phyloP scores from a whole-genome alignment of 371 early-diverging fungal genomes.

The Saksenaea vasiformis region DNA sequence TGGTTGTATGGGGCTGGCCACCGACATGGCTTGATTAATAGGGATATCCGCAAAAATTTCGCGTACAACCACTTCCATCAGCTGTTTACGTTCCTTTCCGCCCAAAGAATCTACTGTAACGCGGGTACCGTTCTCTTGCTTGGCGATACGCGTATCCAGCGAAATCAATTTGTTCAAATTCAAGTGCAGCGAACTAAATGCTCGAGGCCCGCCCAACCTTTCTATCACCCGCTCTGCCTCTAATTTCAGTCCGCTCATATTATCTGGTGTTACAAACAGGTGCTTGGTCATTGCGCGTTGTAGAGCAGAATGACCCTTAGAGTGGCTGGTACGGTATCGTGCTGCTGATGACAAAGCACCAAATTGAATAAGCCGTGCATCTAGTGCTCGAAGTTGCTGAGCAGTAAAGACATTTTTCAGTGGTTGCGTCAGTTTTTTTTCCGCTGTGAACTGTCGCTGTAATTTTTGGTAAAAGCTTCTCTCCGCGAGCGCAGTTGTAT shows the following conservation, averaged over 20 bases:
- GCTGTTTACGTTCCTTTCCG: constrained; percentile 16
- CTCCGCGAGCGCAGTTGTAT: constrained; percentile 32
- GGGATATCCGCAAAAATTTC: constrained; percentile 52
- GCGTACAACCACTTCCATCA: constrained; percentile 41
- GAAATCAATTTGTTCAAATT: constrained; percentile 33
- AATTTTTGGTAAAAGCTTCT: constrained; percentile 23
- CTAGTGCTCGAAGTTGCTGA: constrained; percentile 17
- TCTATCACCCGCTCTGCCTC: constrained; percentile 26
- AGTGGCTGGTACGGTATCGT: constrained; percentile 25
- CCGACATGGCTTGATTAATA: constrained; percentile 48
- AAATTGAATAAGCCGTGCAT: constrained; percentile 36
- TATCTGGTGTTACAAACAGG: constrained; percentile 36
- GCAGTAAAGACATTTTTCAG: constrained; percentile 27
- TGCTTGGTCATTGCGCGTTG: constrained; percentile 33
- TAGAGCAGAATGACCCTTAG: constrained; percentile 25
- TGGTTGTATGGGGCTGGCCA: constrained; percentile 36
- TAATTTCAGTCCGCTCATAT: constrained; percentile 18
- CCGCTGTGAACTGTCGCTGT: constrained; percentile 13
- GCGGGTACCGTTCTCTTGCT: not conserved
- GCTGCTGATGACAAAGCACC: constrained; percentile 45
- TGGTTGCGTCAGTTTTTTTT: constrained; percentile 19
- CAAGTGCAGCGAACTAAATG: constrained; percentile 36
- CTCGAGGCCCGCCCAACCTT: constrained; percentile 35
- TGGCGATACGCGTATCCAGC: constrained; percentile 22
- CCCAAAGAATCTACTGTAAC: constrained; percentile 18